Base-by-base conservation (phyloP, 805 yeast genomes). In the Cyberlindnera amylophila region DNA sequence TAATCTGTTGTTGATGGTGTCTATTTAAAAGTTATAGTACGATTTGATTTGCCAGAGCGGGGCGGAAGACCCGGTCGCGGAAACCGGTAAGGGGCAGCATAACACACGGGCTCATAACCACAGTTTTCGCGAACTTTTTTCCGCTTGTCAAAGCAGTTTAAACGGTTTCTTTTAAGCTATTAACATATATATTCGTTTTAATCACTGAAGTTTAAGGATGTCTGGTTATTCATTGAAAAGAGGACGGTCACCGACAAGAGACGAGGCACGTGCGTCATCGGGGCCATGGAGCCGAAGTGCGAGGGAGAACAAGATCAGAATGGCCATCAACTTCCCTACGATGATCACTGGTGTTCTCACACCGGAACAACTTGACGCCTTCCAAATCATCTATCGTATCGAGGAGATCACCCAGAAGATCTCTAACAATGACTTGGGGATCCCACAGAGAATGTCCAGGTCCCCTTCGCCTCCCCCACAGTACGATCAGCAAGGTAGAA, bases 391-490 rank as follows among this genome's bases (percentile, higher is more conserved):
- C 50, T 77, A 80, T 48, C 69, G 98, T 39, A 80, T 91, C 30
- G 87, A 86, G 46, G 98, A 91, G 58, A 80, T 91, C 42, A 74
- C 89, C 1, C 71, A 74, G 27, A 68, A 76, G 44, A 63, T 91
- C 32, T 62, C 72, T 13, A 62, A 74, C n/a, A 65, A 75, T 40
- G 74, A 72, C 29, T 64, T 75, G 13, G 59, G 64, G 0, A 82
- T 82, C 1, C 72, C 76, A 0, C 66, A 65, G 40, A 70, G 65
- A 50, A 54, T 54, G 46, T 64, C 78, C 46, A 71, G 74, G 29
- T 86, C 95, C 2, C 88, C 90, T 0, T 86, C 96, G 2, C 98
- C 98, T 0, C 89, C 96, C 2, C 99, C 99, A 1, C 77, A 76
- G 44, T 93, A 93, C 63, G 98, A 93, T 64, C 62, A 71, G 24